phyloP scores from a whole-genome alignment of 495 filamentous ascomycete species.

The Penicillium daleae region DNA sequence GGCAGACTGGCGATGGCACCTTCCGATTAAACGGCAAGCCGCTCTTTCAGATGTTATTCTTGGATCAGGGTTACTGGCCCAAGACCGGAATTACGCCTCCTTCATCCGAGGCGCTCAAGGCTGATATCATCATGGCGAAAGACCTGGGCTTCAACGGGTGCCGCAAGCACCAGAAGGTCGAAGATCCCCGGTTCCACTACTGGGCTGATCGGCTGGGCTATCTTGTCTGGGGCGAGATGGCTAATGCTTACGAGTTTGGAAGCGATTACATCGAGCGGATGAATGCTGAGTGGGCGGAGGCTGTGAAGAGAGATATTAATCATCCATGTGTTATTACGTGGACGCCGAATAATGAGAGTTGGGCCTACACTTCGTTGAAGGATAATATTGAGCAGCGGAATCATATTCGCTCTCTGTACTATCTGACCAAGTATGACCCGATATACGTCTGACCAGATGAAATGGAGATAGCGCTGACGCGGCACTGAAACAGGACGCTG shows the following conservation, averaged over 20 bases:
- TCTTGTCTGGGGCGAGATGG: conserved; percentile 48
- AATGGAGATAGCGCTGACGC: neutral
- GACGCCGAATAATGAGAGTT: conserved; percentile 66
- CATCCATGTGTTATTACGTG: conserved; percentile 63
- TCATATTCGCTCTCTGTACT: conserved; percentile 61
- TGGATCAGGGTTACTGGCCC: conserved; percentile 48
- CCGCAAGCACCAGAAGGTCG: conserved; percentile 49
- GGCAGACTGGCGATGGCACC: conserved; percentile 41
- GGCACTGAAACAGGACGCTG: conserved; percentile 39
- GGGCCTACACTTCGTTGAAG: conserved; percentile 58
- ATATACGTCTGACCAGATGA: neutral
- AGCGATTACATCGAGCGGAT: conserved; percentile 55
- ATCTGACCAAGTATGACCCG: conserved; percentile 56
- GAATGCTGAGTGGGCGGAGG: conserved; percentile 59
- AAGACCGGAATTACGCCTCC: conserved; percentile 45
- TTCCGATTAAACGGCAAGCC: conserved; percentile 45
- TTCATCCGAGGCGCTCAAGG: conserved; percentile 35
- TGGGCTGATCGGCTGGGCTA: conserved; percentile 48
- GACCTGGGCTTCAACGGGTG: conserved; percentile 42
- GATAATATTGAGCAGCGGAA: conserved; percentile 57
- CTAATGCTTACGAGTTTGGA: conserved; percentile 53
- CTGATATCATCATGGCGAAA: conserved; percentile 39
- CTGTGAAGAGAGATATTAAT: conserved; percentile 61
- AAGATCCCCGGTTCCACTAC: conserved; percentile 42
- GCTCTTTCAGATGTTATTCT: conserved; percentile 41